Percentiles rank a stretch among this genome's conserved stretches.
Evolutionary conservation across 495 filamentous ascomycete genomes (phyloP).

Genomic region (Letharia lupina): DNA sequence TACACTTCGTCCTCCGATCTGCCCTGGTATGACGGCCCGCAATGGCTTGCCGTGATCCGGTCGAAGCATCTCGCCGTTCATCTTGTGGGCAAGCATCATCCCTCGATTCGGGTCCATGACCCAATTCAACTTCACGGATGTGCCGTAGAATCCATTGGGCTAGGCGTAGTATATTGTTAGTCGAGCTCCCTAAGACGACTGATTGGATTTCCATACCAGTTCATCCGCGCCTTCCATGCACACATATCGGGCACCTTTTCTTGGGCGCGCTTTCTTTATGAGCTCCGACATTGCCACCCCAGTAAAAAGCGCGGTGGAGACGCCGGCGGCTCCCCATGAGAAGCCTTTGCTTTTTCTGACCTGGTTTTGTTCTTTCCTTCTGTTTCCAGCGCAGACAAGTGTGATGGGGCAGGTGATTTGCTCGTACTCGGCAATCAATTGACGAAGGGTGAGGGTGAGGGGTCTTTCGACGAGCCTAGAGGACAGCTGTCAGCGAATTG

Average conservation of each 20-base stretch:
- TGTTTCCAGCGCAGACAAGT: conserved; percentile 87
- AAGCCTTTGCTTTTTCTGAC: conserved; percentile 92
- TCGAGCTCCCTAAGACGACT: not conserved
- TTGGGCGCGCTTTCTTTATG: conserved; percentile 57
- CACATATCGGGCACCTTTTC: conserved; percentile 67
- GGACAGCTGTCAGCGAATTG: conserved; percentile 19
- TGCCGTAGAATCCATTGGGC: conserved; percentile 89
- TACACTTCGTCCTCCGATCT: conserved; percentile 90
- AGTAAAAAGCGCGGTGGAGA: conserved; percentile 87
- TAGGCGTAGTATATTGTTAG: conserved; percentile 23
- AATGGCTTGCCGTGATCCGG: conserved; percentile 88
- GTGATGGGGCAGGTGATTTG: conserved; percentile 84
- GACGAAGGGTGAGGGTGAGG: conserved; percentile 60
- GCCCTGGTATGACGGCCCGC: conserved; percentile 78
- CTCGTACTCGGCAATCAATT: conserved; percentile 68
- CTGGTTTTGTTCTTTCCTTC: conserved; percentile 89
- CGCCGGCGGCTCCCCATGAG: conserved; percentile 85
- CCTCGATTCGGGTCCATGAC: conserved; percentile 76
- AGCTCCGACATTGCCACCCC: conserved; percentile 72
- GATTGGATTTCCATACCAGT: conserved; percentile 39
- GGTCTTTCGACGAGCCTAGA: conserved; percentile 65
- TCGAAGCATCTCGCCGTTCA: conserved; percentile 79
- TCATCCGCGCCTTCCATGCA: conserved; percentile 93
- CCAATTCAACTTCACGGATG: conserved; percentile 81
- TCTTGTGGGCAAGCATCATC: conserved; percentile 83